Evolutionary conservation across 495 filamentous ascomycete species (phyloP).

Genomic region (Podospora sp.): DNA sequence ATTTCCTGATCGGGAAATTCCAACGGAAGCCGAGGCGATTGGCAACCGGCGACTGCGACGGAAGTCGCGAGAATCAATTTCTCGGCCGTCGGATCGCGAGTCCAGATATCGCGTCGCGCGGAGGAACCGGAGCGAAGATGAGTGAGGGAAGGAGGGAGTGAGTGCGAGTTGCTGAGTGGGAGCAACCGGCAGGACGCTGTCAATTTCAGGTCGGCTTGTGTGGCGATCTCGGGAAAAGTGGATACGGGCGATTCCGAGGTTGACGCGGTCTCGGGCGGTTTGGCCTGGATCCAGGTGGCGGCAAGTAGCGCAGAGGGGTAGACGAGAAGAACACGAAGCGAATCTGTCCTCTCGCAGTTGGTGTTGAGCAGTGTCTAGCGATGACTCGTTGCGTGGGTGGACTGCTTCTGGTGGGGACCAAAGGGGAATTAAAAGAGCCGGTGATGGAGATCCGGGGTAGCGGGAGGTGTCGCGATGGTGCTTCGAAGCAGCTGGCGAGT

Average conservation of each 20-base stretch:
- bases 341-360: slow-evolving; percentile 19
- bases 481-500: neutral
- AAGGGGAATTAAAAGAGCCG: slow-evolving; percentile 17
- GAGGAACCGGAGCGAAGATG: neutral
- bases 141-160: neutral
- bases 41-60: slow-evolving; percentile 1
- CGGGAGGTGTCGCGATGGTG: slow-evolving; percentile 9
- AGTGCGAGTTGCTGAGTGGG: slow-evolving; percentile 7
- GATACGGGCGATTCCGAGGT: slow-evolving; percentile 14
- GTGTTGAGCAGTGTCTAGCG: slow-evolving; percentile 5
- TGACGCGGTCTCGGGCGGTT: slow-evolving; percentile 17
- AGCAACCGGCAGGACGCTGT: neutral
- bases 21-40: slow-evolving; percentile 17
- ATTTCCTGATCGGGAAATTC: slow-evolving; percentile 20
- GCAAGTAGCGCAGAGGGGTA: neutral
- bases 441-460: slow-evolving; percentile 21
- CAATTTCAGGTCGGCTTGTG: slow-evolving; percentile 15
- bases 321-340: slow-evolving; percentile 17
- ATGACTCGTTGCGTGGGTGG: slow-evolving; percentile 17
- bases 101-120: neutral
- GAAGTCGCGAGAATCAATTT: neutral
- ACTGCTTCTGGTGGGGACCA: neutral
- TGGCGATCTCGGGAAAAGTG: slow-evolving; percentile 24
- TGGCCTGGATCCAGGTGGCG: neutral
- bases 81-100: neutral